Percentiles rank a stretch among this genome's conserved stretches.
Evolutionary conservation across 2,329 filamentous ascomycete species (phyloP).

Genomic region (Teratosphaeria zuluensis): DNA sequence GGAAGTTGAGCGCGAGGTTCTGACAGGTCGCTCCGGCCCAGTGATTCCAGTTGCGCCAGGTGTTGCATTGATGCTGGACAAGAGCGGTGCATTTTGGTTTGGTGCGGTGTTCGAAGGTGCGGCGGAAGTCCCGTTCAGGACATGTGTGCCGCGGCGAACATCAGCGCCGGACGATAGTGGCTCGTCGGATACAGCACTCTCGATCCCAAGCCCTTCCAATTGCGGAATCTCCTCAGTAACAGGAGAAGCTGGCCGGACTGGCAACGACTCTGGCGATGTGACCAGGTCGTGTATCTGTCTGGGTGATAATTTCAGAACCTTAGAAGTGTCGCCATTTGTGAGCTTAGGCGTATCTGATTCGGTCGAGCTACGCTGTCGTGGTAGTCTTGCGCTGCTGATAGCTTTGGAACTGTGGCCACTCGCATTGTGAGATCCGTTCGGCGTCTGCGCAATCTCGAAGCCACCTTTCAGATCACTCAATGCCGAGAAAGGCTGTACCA

Average conservation of each 20-base stretch:
- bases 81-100: slow-evolving; percentile 11
- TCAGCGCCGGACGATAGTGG: background rate
- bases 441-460: background rate
- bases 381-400: background rate
- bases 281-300: slow-evolving; percentile 47
- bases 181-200: background rate
- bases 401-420: background rate
- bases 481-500: slow-evolving; percentile 4
- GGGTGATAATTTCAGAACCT: slow-evolving; percentile 41
- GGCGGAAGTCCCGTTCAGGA: background rate
- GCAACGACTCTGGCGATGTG: slow-evolving; percentile 45
- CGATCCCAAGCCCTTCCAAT: slow-evolving; percentile 4
- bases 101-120: background rate
- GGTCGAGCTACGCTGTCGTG: slow-evolving; percentile 19
- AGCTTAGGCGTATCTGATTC: slow-evolving; percentile 17
- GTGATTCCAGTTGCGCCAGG: slow-evolving; percentile 9
- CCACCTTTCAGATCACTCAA: background rate
- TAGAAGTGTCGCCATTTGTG: slow-evolving; percentile 1
- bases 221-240: slow-evolving; percentile 26
- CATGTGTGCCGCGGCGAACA: background rate
- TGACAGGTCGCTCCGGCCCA: slow-evolving; percentile 16
- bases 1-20: slow-evolving; percentile 26
- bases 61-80: slow-evolving; percentile 22
- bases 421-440: background rate
- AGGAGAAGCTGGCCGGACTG: slow-evolving; percentile 34